Base-by-base conservation (phyloP, 2,329 filamentous ascomycete species). In the Phialemonium atrogriseum region DNA sequence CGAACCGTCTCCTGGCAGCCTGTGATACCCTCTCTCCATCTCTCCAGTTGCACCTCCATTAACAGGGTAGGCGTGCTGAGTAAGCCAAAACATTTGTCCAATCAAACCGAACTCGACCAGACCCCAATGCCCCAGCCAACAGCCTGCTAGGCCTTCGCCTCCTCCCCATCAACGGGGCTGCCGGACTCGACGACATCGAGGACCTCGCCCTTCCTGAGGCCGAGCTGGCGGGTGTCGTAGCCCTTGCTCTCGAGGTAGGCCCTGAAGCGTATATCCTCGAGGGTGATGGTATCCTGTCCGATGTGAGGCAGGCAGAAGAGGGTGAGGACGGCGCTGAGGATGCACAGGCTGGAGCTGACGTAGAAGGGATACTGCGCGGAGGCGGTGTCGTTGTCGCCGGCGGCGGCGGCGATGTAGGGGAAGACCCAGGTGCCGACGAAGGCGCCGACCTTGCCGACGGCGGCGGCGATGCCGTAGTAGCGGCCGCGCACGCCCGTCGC, bases 381-480 rank as follows among this genome's bases (percentile, higher is more conserved):
- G 13, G 73, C 67, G 13, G 71, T 59, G 0, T 58, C 56, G 32
- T 69, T 62, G 33, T 64, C 50, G 1, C 68, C 68, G 7, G 73
- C 77, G 1, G 73, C 77, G 0, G 69, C 70, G 30, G 76, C 66
- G 34, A 87, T 80, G 37, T 86, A 73, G 0, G 81, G 80, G 49
- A 91, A 86, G 10, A 91, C 77, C 46, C 84, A 88, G 1, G 81
- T 85, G 8, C 88, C 88, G 7, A 93, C 76, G 45, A 94, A 94
- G 3, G 86, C 88, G 30, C 80, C 80, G 22, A 87, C 71, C 56
- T 87, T 88, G 39, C 84, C 83, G 2, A 77, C 48, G 0, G 81
- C 81, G 0, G 83, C 82, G 0, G 82, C 81, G 26, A 84, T 69
- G 5, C 80, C 77, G 44, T 81, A 80, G 56, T 80, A 81, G 50